A percentile compares a stretch with the other conserved stretches of the same genome.
phyloP scores from a whole-genome alignment of 148 eudicot genomes.

The Pouteria glomerata region DNA sequence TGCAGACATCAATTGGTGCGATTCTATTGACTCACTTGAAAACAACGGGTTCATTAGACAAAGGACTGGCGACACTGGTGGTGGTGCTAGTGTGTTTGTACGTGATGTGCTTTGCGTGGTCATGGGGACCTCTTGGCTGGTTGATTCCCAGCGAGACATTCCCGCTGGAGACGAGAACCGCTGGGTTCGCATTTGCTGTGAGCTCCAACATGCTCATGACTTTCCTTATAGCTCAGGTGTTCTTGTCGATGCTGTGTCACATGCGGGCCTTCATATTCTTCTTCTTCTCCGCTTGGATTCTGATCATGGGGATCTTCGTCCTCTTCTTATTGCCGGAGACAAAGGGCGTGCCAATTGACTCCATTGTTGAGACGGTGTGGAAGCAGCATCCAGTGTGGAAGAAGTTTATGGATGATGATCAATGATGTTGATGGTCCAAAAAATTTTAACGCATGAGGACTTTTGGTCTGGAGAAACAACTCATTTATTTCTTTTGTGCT shows the following conservation, averaged over 20 bases:
- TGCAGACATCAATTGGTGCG: slow-evolving; percentile 41
- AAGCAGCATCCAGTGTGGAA: slow-evolving; percentile 38
- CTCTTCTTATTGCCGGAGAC: slow-evolving; percentile 44
- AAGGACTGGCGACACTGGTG: slow-evolving; percentile 30
- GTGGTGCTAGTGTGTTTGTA: slow-evolving; percentile 55
- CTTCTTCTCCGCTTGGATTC: slow-evolving; percentile 45
- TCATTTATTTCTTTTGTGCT: too few species aligned
- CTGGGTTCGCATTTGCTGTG: slow-evolving; percentile 45
- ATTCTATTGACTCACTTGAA: slow-evolving; percentile 31
- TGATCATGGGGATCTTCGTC: slow-evolving; percentile 34
- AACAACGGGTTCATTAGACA: slow-evolving; percentile 23
- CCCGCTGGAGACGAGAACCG: slow-evolving; percentile 44
- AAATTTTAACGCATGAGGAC: too few species aligned
- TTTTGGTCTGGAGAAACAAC: too few species aligned
- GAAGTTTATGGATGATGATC: slow-evolving; percentile 23
- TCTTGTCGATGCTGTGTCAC: slow-evolving; percentile 39
- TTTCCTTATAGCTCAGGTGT: slow-evolving; percentile 34
- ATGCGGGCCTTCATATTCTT: slow-evolving; percentile 37
- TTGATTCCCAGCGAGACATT: slow-evolving; percentile 29
- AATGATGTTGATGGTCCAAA: too few species aligned
- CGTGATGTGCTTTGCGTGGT: slow-evolving; percentile 63
- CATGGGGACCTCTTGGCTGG: slow-evolving; percentile 45
- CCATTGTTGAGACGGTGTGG: slow-evolving; percentile 35
- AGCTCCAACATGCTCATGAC: slow-evolving; percentile 50
- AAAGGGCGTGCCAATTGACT: slow-evolving; percentile 33